These are phyloP conservation scores for Cyberlindnera saturnus DNA, from an alignment of 805 yeast genomes.

Conservation along the genomic window DNA sequence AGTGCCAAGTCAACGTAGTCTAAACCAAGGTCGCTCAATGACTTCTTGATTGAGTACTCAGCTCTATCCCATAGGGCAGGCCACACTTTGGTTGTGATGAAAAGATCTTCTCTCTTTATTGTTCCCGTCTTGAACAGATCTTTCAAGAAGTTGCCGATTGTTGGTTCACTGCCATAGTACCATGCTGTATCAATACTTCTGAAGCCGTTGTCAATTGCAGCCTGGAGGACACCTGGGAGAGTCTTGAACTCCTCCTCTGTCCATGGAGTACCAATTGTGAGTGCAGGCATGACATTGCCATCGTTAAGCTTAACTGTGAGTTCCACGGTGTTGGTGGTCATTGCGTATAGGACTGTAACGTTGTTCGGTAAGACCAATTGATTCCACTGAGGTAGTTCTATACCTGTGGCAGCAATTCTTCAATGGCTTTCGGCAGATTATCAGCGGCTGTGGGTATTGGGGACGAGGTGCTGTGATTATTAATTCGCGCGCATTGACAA, in stretches of 20 bases:
- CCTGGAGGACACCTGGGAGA: conserved; percentile 41
- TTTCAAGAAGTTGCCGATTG: conserved; percentile 40
- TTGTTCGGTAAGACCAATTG: too few species aligned
- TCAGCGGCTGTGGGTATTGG: background rate
- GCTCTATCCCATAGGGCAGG: conserved; percentile 46
- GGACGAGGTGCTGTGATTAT: too few species aligned
- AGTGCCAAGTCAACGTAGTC: conserved; percentile 75
- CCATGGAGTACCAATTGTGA: conserved; percentile 65
- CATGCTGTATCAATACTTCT: conserved; percentile 74
- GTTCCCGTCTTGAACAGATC: conserved; percentile 35
- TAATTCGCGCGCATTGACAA: too few species aligned
- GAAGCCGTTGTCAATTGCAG: conserved; percentile 43
- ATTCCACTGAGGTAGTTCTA: background rate
- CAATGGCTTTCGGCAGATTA: background rate
- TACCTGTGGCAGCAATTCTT: background rate
- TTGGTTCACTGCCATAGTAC: conserved; percentile 60
- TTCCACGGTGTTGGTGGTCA: background rate
- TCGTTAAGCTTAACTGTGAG: conserved; percentile 35
- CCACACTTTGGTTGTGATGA: conserved; percentile 72
- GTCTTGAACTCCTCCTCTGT: conserved; percentile 41
- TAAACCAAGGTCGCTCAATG: conserved; percentile 53
- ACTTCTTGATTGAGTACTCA: conserved; percentile 46
- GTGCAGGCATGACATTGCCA: conserved; percentile 56
- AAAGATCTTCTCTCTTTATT: conserved; percentile 54
- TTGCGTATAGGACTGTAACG: background rate